Base-by-base conservation (phyloP, 2,329 filamentous ascomycete species). In the Penicillium polonicum region DNA sequence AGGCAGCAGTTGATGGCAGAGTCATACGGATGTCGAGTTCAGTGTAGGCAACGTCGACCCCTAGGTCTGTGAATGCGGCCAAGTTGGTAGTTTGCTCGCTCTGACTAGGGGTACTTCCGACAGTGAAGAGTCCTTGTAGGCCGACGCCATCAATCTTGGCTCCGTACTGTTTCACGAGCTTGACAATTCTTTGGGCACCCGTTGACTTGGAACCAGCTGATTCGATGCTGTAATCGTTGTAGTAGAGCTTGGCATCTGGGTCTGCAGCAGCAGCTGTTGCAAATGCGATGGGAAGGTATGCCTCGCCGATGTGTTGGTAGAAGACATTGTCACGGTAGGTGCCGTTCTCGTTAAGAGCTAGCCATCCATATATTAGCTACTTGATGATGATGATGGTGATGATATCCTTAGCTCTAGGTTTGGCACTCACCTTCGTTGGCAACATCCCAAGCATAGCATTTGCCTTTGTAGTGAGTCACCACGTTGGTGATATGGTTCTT, bases 221-320 rank as follows among this genome's bases (percentile, higher is more conserved):
- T 55, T 78, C 77, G 54, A 79, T 76, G 65, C 74, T 77, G 55
- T 76, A 77, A 50, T 80, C 72, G 64, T 79, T 79, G 62, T 76
- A 76, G 66, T 77, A 78, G 46, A 80, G 73, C 49, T 80, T 78
- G 17, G 68, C 72, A 23, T 66, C 60, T 3, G 88, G 86, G 71
- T 91, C 88, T 27, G 87, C 88, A 10, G 79, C 80, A 4, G 72
- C 71, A 19, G 76, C 77, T 2, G 78, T 73, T 19, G 72, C 75
- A 60, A 79, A 81, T 0, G 78, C 78, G 21, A 80, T 79, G 21
- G 76, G 77, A 15, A 80, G 67, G 60, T 74, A 81, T 5, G 74
- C 74, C 43, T 74, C 72, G 46, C 79, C 79, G 49, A 80, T 79
- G 41, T 69, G 73, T 43, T 73, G 57, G 59, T 74, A 75, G 66